A percentile compares a stretch with the other conserved stretches of the same genome.
Conservation (phyloP, 225 moss, liverwort and hornwort species). For the Anthoceros angustus region DNA sequence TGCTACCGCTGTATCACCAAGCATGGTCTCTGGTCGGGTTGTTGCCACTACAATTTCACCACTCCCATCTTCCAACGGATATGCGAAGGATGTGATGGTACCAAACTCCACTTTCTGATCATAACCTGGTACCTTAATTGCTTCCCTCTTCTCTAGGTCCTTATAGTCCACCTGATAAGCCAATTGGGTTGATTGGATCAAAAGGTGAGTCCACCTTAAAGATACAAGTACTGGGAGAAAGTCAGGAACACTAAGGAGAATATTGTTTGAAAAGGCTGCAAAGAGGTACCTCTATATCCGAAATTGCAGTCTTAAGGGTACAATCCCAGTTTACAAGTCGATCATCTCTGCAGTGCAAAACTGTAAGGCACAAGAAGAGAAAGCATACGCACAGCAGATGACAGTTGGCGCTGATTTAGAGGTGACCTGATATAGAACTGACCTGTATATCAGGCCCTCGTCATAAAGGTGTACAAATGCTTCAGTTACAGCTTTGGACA, state of each 20-base stretch:
- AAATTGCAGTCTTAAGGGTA: background rate
- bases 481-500: background rate
- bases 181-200: background rate
- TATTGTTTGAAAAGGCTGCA: too few relatives aligned
- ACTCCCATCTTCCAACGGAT: slow-evolving; percentile 58
- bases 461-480: slow-evolving; percentile 1
- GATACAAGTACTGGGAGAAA: background rate
- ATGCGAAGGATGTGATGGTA: slow-evolving; percentile 77
- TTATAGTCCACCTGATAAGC: slow-evolving; percentile 56
- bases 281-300: slow-evolving; percentile 8
- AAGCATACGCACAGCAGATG: background rate
- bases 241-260: background rate
- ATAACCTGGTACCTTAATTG: slow-evolving; percentile 54
- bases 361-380: background rate
- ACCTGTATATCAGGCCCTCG: slow-evolving; percentile 22
- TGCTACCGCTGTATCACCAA: slow-evolving; percentile 93
- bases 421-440: background rate
- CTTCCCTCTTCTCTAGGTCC: slow-evolving; percentile 29
- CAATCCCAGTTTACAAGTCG: slow-evolving; percentile 2
- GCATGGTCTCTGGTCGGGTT: slow-evolving; percentile 93
- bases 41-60: slow-evolving; percentile 93
- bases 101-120: slow-evolving; percentile 70
- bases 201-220: background rate
- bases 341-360: slow-evolving; percentile 5
- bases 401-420: background rate